phyloP scores from a whole-genome alignment of 1,139 yeast species.

The Blastobotrys serpentis region DNA sequence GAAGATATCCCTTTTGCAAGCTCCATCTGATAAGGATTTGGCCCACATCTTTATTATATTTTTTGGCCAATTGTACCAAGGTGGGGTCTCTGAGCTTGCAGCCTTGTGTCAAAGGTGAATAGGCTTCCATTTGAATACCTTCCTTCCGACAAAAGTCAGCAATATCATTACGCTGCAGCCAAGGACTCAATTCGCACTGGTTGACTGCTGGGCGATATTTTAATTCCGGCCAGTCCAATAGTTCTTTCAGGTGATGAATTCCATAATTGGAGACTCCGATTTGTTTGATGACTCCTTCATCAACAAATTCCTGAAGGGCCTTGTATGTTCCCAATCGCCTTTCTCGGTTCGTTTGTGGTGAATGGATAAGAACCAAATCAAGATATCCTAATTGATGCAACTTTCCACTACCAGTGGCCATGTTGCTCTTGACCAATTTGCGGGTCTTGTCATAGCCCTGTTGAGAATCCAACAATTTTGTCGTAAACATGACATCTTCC shows the following conservation, averaged over 20 bases:
- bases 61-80: conserved; percentile 41
- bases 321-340: conserved; percentile 20
- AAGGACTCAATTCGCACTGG: conserved; percentile 54
- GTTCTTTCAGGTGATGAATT: conserved; percentile 39
- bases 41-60: conserved; percentile 41
- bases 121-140: conserved; percentile 60
- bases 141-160: conserved; percentile 52
- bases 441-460: conserved; percentile 56
- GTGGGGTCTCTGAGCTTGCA: conserved; percentile 51
- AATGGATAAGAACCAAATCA: conserved; percentile 79
- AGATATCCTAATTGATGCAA: conserved; percentile 67
- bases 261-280: conserved; percentile 47
- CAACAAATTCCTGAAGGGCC: conserved; percentile 25
- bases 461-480: conserved; percentile 51
- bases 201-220: conserved; percentile 46
- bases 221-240: conserved; percentile 38
- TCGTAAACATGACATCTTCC: conserved; percentile 53
- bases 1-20: conserved; percentile 46
- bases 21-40: conserved; percentile 47
- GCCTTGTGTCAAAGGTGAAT: conserved; percentile 69
- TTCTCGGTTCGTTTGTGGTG: conserved; percentile 53
- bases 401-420: conserved; percentile 59
- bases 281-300: conserved; percentile 36
- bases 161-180: conserved; percentile 55
- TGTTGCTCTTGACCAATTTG: conserved; percentile 58